Evolutionary conservation across 495 filamentous ascomycete species (phyloP).

Genomic region (Penicillium macrosclerotiorum): DNA sequence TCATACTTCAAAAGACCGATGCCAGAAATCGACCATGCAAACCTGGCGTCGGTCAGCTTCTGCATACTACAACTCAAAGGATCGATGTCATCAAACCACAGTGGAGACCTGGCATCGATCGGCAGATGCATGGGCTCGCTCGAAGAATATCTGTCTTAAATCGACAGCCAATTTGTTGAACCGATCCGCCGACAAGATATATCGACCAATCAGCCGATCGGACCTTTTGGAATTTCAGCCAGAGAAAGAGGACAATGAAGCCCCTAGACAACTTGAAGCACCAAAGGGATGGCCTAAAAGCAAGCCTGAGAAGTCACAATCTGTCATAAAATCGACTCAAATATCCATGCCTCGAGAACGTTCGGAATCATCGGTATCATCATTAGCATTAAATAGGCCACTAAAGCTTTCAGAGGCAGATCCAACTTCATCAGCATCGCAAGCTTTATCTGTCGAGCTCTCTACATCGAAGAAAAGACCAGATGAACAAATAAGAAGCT

Average conservation of each 20-base stretch:
- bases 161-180: slow-evolving; percentile 9
- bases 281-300: too few relatives aligned
- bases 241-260: background rate
- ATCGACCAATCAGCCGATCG: slow-evolving; percentile 5
- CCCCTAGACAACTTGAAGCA: too few relatives aligned
- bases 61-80: slow-evolving; percentile 4
- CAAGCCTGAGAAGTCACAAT: too few relatives aligned
- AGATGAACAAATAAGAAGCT: slow-evolving; percentile 6
- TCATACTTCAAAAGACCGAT: too few relatives aligned
- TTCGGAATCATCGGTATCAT: background rate
- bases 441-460: slow-evolving; percentile 2
- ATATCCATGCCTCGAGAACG: too few relatives aligned
- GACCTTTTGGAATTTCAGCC: background rate
- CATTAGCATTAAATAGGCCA: slow-evolving; percentile 2
- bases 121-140: slow-evolving; percentile 1
- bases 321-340: too few relatives aligned
- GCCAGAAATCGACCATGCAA: too few relatives aligned
- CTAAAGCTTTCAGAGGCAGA: background rate
- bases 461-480: slow-evolving; percentile 1
- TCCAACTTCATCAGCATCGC: background rate
- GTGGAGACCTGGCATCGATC: slow-evolving; percentile 1
- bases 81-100: slow-evolving; percentile 5
- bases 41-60: slow-evolving; percentile 8
- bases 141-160: slow-evolving; percentile 6
- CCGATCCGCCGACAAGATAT: slow-evolving; percentile 1